Evolutionary conservation across 441 rosid species (phyloP).

Genomic region (Gossypium lobatum): DNA sequence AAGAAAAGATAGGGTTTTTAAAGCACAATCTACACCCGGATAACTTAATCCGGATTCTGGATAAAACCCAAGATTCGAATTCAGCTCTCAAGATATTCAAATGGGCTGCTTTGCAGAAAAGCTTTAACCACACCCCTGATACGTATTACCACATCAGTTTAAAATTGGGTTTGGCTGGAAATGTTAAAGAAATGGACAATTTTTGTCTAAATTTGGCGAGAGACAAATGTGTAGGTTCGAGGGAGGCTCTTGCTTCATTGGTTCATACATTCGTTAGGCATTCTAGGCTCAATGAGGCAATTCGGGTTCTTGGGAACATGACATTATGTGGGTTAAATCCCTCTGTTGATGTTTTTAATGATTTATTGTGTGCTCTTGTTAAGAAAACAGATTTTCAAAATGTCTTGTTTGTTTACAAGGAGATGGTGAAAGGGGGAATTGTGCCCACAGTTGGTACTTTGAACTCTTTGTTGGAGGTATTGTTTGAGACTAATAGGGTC

Average conservation of each 20-base stretch:
- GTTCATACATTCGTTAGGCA: slow-evolving; percentile 32
- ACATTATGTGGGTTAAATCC: slow-evolving; percentile 31
- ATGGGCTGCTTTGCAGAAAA: slow-evolving; percentile 42
- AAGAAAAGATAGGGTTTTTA: slow-evolving; percentile 32
- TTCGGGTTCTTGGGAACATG: slow-evolving; percentile 34
- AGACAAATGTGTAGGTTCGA: slow-evolving; percentile 26
- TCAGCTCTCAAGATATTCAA: slow-evolving; percentile 45
- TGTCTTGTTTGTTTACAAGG: slow-evolving; percentile 50
- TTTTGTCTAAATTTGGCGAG: slow-evolving; percentile 36
- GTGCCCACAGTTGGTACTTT: slow-evolving; percentile 38
- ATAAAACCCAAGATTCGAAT: slow-evolving; percentile 26
- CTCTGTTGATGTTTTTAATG: slow-evolving; percentile 30
- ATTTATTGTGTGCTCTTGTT: slow-evolving; percentile 36
- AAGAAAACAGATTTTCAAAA: slow-evolving; percentile 32
- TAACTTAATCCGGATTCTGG: slow-evolving; percentile 33
- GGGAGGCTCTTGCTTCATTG: slow-evolving; percentile 31
- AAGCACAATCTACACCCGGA: slow-evolving; percentile 33
- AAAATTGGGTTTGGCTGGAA: slow-evolving; percentile 49
- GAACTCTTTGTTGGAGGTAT: slow-evolving; percentile 42
- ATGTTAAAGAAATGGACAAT: slow-evolving; percentile 32
- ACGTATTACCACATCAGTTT: slow-evolving; percentile 41
- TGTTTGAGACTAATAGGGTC: slow-evolving; percentile 34
- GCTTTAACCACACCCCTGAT: slow-evolving; percentile 38
- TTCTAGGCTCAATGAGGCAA: slow-evolving; percentile 32
- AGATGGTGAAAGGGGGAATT: slow-evolving; percentile 50